Base-by-base conservation (phyloP, 2,329 filamentous ascomycete genomes). In the Zymoseptoria tritici region DNA sequence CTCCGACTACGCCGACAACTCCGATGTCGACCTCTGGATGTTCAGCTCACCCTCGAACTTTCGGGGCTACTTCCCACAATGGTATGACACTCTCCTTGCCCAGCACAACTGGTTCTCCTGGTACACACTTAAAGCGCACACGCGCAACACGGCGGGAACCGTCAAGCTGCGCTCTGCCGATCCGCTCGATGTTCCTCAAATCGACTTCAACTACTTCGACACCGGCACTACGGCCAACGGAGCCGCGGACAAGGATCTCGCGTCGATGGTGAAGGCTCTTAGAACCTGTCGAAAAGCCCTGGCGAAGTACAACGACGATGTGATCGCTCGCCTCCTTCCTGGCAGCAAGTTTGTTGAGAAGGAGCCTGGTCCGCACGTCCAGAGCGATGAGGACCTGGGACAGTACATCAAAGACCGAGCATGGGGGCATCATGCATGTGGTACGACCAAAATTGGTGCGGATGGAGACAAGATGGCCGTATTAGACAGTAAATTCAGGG, bases 101-200 rank as follows among this genome's bases (percentile, higher is more conserved):
- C 78, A 74, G 50, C 74, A 74, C 2, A 75, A 75, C n/a, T 75
- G 78, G 62, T 80, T 74, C 73, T 73, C 74, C 19, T 81, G 79
- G 79, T 74, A 73, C 7, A 78, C 81, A 1, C 77, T 89, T 56
- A 86, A 87, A 72, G 80, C 82, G 0, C 85, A 87, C 66, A 81
- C 85, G 0, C 80, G 83, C 55, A 88, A 89, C 70, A 72, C 71
- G 71, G 77, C 71, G 5, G 88, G 88, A 4, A 81, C 79, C 1
- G 86, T 91, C 2, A 79, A 72, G 2, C 80, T 91, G 2, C 76
- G 76, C 11, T 85, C 83, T 0, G 74, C 80, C 0, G 81, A 90
- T 67, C 86, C 87, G 0, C 81, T 83, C 1, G 86, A 89, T 59
- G 75, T 79, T 4, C 87, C 87, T 0, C 70, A 80, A 7, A 87